Evolutionary conservation across 352 stramenopile species (phyloP).

Genomic region (Phytophthora tubulina): DNA sequence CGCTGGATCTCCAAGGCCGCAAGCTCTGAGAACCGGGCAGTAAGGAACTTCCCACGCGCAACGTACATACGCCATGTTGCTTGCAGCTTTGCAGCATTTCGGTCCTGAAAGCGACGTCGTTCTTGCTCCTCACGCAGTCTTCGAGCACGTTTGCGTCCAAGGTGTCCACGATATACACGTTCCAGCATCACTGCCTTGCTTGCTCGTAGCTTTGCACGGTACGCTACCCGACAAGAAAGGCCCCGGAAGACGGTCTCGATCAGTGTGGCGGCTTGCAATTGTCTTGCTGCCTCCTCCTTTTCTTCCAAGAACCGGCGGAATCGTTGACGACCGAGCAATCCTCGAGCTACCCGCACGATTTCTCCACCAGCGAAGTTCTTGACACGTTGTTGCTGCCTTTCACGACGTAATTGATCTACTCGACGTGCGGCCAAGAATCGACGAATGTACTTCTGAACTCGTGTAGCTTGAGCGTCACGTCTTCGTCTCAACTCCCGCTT

Average conservation of each 20-base stretch:
- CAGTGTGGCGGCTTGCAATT: slow-evolving; percentile 41
- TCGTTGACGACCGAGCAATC: slow-evolving; percentile 64
- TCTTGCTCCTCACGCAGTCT: slow-evolving; percentile 53
- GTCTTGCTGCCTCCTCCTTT: slow-evolving; percentile 29
- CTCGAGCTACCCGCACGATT: slow-evolving; percentile 72
- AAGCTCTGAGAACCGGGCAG: slow-evolving; percentile 67
- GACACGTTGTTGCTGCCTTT: slow-evolving; percentile 54
- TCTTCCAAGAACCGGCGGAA: slow-evolving; percentile 44
- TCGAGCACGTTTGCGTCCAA: slow-evolving; percentile 53
- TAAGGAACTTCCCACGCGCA: slow-evolving; percentile 72
- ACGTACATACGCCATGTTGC: slow-evolving; percentile 91
- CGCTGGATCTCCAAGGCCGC: slow-evolving; percentile 93
- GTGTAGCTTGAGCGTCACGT: slow-evolving; percentile 52
- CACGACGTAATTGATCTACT: slow-evolving; percentile 45
- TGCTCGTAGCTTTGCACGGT: slow-evolving; percentile 48
- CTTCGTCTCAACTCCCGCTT: slow-evolving; percentile 57
- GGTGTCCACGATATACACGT: slow-evolving; percentile 77
- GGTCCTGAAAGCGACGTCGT: slow-evolving; percentile 56
- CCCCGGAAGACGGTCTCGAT: slow-evolving; percentile 84
- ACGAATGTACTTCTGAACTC: slow-evolving; percentile 70
- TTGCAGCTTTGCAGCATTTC: slow-evolving; percentile 84
- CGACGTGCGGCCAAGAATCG: slow-evolving; percentile 55
- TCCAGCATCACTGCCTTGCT: slow-evolving; percentile 67
- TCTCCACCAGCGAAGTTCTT: slow-evolving; percentile 61
- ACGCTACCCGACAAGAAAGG: slow-evolving; percentile 63